A percentile compares a stretch with the other conserved stretches of the same genome.
phyloP scores from a whole-genome alignment of 2,329 filamentous ascomycete species.

The Trichoderma asperellum region DNA sequence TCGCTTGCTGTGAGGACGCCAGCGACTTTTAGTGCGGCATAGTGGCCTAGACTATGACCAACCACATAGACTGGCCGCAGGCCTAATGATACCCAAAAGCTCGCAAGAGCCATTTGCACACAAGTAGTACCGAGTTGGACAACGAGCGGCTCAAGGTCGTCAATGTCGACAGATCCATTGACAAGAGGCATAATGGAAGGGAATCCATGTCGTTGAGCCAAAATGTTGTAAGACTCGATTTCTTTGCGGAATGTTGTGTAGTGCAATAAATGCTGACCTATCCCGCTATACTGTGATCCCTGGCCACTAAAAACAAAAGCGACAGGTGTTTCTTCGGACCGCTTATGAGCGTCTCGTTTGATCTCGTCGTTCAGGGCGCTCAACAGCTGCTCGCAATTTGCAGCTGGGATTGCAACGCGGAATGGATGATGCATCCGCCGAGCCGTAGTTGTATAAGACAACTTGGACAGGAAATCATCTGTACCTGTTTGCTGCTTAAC shows the following conservation, averaged over 20 bases:
- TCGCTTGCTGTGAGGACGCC: conserved; percentile 73
- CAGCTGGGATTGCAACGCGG: conserved; percentile 56
- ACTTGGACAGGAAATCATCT: conserved; percentile 41
- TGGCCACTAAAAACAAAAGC: conserved; percentile 57
- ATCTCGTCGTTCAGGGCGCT: neutral
- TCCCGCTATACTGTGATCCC: conserved; percentile 49
- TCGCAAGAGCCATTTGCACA: conserved; percentile 61
- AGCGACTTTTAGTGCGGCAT: conserved; percentile 62
- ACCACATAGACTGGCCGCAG: conserved; percentile 60
- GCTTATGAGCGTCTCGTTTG: conserved; percentile 37
- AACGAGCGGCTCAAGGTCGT: conserved; percentile 35
- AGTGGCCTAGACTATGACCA: conserved; percentile 55
- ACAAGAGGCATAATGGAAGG: conserved; percentile 59
- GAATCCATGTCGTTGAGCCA: conserved; percentile 56
- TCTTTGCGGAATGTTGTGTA: conserved; percentile 54
- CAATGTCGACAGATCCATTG: conserved; percentile 42
- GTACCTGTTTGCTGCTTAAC: neutral
- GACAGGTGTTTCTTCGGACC: conserved; percentile 29
- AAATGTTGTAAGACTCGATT: conserved; percentile 60
- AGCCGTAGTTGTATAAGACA: conserved; percentile 70
- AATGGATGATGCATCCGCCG: conserved; percentile 63
- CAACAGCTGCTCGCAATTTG: conserved; percentile 37
- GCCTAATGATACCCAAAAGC: conserved; percentile 57
- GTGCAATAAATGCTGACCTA: conserved; percentile 57
- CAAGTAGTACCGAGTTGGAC: conserved; percentile 55